Base-by-base conservation (phyloP, 805 yeast species). In the Phaffomyces opuntiae region DNA sequence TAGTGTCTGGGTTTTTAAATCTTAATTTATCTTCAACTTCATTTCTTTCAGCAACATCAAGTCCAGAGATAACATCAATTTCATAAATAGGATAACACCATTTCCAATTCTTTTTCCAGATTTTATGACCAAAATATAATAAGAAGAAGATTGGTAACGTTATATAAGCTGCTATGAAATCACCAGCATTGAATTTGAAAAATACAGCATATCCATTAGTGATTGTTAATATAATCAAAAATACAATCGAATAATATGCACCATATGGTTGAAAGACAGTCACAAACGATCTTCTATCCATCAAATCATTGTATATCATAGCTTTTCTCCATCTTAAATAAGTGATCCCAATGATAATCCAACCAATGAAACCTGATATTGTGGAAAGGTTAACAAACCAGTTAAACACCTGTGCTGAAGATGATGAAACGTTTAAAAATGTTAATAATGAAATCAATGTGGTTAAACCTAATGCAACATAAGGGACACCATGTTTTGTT, bases 361-460 rank as follows among this genome's bases (percentile, higher is more conserved):
- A 86, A 49, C 87, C 83, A 55, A 85, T 66, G 53, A 85, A 72
- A 51, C 91, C 91, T 45, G 84, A 78, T 52, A 85, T 80, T 36
- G 91, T 80, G 46, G 82, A 87, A 44, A 84, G 81, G 59, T 83
- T 86, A 48, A 85, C 86, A 57, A 87, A 81, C 66, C 84, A 83
- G 42, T 63, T 69, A 70, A 85, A 85, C 25, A 83, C 73, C 31
- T 73, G 72, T 16, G 78, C 67, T 7, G 89, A 69, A n/a, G 74
- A 66, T 13, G 76, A 64, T 8, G 84, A 74, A 34, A 78, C 81
- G 47, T 81, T 80, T 81, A 86, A 78, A 66, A 71, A 86, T 6
- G 87, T 87, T 54, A 86, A 69, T 39, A 72, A 66, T 51, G 81
- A 74, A 66, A 85, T 78, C 8, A 46, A 36, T 32, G 56, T 50